Evolutionary conservation across 805 yeast species (phyloP).

Genomic region (Pichia phayaonensis): DNA sequence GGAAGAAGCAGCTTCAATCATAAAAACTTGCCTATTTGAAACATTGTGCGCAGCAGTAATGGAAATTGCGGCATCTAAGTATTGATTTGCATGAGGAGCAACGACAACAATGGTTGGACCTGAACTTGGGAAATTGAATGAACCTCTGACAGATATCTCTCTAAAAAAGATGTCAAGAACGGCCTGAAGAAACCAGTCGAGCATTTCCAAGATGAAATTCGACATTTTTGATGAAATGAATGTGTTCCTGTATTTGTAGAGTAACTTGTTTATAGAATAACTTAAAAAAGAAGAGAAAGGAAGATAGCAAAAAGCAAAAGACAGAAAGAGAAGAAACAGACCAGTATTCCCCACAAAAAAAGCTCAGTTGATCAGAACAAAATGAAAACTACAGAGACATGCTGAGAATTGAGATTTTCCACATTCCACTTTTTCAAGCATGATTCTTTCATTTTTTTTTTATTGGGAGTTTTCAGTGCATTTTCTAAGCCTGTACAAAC

Average conservation of each 20-base stretch:
- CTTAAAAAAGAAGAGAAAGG: no score
- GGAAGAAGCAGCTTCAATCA: constrained; percentile 80
- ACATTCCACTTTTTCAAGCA: background rate
- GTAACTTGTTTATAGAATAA: background rate
- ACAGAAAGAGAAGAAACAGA: no score
- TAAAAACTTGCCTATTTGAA: constrained; percentile 63
- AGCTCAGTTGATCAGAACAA: background rate
- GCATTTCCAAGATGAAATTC: constrained; percentile 18
- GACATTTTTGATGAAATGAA: background rate
- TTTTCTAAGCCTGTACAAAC: background rate
- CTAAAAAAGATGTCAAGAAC: constrained; percentile 60
- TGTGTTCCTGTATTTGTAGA: background rate
- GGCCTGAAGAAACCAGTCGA: constrained; percentile 24
- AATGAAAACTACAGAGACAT: background rate
- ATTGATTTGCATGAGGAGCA: constrained; percentile 96
- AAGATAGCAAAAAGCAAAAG: no score
- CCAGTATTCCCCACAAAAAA: background rate
- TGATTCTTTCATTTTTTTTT: background rate
- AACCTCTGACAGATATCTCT: constrained; percentile 84
- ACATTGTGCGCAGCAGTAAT: constrained; percentile 65
- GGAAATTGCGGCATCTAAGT: constrained; percentile 59
- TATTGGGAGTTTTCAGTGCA: no score
- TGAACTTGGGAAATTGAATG: constrained; percentile 54
- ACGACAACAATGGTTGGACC: constrained; percentile 92
- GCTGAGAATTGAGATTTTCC: background rate